Conservation (phyloP, 768 basidiomycete species). For the Pleurotus salmoneostramineus region DNA sequence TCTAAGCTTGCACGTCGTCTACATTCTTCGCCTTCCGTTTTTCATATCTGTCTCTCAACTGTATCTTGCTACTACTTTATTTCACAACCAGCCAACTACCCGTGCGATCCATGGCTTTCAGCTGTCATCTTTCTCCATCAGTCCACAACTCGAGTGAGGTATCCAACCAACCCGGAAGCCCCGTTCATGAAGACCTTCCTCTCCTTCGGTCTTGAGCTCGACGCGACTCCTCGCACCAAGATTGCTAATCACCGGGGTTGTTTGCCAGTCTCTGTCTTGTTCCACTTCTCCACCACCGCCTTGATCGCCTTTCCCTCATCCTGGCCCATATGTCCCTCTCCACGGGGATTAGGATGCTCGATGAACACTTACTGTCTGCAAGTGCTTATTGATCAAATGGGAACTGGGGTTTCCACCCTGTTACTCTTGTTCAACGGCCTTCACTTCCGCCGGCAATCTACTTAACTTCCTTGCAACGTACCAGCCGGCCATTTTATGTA, state of each 20-base stretch:
- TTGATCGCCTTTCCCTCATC: not conserved
- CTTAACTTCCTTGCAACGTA: not conserved
- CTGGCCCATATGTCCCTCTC: not conserved
- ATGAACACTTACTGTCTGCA: too few species aligned
- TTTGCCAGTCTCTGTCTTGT: not conserved
- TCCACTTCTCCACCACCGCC: not conserved
- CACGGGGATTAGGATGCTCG: too few species aligned
- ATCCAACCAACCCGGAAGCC: too few species aligned
- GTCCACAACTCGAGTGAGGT: too few species aligned
- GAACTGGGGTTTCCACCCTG: not conserved
- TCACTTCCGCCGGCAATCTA: not conserved
- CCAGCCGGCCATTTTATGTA: not conserved
- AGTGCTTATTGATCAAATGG: not conserved
- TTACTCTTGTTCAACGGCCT: not conserved
- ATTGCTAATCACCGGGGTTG: not conserved
- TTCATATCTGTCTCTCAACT: too few species aligned
- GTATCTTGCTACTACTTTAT: not conserved
- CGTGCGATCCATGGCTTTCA: too few species aligned
- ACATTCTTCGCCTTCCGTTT: not conserved
- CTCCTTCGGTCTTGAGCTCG: too few species aligned
- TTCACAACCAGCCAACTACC: too few species aligned
- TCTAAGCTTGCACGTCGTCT: slow-evolving; percentile 32
- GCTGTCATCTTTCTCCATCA: too few species aligned
- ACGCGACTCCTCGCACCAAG: not conserved
- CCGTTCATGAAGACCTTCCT: too few species aligned